Evolutionary conservation across 306 rosid genomes (phyloP).

Genomic region (Medicago arabica): DNA sequence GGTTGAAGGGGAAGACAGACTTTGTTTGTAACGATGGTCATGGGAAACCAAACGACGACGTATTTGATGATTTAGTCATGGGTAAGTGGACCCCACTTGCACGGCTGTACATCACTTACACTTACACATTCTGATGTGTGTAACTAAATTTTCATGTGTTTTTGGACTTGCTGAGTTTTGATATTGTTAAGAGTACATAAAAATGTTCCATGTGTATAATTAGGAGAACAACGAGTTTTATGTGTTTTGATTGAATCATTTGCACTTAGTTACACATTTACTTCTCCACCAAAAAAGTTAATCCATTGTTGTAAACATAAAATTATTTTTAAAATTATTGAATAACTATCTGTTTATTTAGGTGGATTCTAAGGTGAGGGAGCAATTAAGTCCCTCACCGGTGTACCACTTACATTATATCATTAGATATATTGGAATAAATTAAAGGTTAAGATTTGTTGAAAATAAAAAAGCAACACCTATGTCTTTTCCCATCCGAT

Average conservation of each 20-base stretch:
- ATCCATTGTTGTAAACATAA: too few relatives aligned
- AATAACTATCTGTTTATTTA: too few relatives aligned
- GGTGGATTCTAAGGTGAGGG: too few relatives aligned
- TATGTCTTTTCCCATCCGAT: too few relatives aligned
- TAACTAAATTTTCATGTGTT: background rate
- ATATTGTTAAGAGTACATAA: background rate
- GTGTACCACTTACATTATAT: too few relatives aligned
- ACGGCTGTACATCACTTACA: background rate
- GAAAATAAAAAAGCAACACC: too few relatives aligned
- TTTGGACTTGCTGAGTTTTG: background rate
- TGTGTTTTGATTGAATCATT: background rate
- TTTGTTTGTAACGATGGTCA: conserved; percentile 2
- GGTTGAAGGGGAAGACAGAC: conserved; percentile 28
- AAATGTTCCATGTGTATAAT: background rate
- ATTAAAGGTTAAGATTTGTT: too few relatives aligned
- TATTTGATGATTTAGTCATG: background rate
- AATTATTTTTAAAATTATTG: too few relatives aligned
- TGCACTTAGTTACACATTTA: too few relatives aligned
- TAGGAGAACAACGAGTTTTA: background rate
- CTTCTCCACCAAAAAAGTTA: too few relatives aligned
- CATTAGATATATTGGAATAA: too few relatives aligned
- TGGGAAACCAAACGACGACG: conserved; percentile 27
- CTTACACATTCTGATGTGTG: background rate
- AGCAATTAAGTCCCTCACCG: too few relatives aligned
- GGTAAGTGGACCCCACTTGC: background rate